phyloP scores from a whole-genome alignment of 345 rosid species.

The Lenwebbia sp. region DNA sequence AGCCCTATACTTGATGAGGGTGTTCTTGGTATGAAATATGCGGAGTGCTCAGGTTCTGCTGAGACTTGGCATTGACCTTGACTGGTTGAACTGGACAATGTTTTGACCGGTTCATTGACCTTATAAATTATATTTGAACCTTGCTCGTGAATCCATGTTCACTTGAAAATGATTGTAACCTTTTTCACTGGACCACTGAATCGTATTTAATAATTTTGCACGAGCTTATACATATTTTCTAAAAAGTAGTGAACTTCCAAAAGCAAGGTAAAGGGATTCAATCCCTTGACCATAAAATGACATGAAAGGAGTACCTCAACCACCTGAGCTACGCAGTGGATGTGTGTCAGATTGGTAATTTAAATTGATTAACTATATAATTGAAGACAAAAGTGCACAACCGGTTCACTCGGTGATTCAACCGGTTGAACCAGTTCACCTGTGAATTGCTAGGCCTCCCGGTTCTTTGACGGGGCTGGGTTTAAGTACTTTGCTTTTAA shows the following conservation, averaged over 20 bases:
- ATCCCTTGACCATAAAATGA: neutral
- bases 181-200: neutral
- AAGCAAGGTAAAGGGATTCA: neutral
- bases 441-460: neutral
- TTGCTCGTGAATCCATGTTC: neutral
- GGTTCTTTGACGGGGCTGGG: neutral
- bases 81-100: neutral
- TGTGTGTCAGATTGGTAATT: neutral
- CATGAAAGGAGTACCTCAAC: neutral
- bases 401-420: neutral
- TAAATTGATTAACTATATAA: neutral
- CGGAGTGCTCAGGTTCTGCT: neutral
- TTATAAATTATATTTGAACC: neutral
- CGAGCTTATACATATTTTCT: neutral
- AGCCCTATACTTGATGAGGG: neutral
- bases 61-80: neutral
- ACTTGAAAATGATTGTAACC: neutral
- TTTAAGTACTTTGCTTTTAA: neutral
- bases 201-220: neutral
- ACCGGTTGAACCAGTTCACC: neutral
- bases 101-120: neutral
- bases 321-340: neutral
- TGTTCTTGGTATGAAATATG: neutral
- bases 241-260: neutral
- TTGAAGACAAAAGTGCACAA: neutral